Evolutionary conservation across 2,329 filamentous ascomycete species (phyloP), one percentile per base, ranked within the genome.

Genomic region (Aspergillus fumigatiaffinis): DNA sequence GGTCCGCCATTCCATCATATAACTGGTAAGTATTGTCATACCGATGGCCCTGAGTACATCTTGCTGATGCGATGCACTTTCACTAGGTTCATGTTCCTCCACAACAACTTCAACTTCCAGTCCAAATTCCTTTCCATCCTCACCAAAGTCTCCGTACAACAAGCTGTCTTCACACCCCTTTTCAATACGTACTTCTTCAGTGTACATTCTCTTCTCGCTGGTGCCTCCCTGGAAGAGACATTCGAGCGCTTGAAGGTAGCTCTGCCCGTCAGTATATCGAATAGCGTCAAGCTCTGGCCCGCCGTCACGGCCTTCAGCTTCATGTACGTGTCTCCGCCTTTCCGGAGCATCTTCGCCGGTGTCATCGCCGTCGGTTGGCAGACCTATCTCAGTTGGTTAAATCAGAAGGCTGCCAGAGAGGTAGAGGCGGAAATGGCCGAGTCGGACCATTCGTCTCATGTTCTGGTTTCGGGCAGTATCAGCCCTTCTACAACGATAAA

Each of bases 331-430:
- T 85, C 87, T 26, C 79, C 91, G 50, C 86, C 93, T 68, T 93
- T 91, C 73, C 81, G 92, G 52, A 90, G 86, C 65, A 82, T 96
- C 17, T 94, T 96, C 65, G 85, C 88, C 0, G 91, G 90, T 1
- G 77, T 88, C 6, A 83, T 96, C 62, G 90, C 91, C 1, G 88
- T 96, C 52, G 90, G 89, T 0, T 97, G 92, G 92, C 92, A 96
- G 82, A 92, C 91, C 0, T 97, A 96, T 79, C 70, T 97, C 65
- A 90, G 87, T 64, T 89, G 86, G 73, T 74, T 96, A 68, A 96
- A 96, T 67, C 82, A 88, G 67, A 79, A 79, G 60, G 90, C 90
- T 1, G 90, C 91, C 71, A 78, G 79, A 51, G 77, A 80, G 64
- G 82, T 84, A 61, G 77, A 69, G 59, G 69, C 60, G 9, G 71